phyloP scores from a whole-genome alignment of 345 rosid genomes.

The Psidium guajava region DNA sequence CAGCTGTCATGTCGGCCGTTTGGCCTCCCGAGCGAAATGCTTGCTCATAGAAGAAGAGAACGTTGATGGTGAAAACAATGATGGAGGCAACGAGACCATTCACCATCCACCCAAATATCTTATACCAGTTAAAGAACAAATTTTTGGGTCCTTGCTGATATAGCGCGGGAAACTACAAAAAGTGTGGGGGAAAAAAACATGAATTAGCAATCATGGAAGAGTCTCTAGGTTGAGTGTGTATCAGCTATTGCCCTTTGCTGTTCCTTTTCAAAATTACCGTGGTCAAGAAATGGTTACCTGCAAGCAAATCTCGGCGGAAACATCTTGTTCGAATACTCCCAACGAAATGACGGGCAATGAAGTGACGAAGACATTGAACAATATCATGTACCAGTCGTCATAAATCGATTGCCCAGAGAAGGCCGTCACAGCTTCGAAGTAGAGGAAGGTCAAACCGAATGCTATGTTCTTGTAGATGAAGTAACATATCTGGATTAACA shows the following conservation, averaged over 20 bases:
- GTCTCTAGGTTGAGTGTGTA: neutral
- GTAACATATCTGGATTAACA: slow-evolving; percentile 67
- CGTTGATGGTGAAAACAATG: slow-evolving; percentile 63
- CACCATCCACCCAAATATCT: slow-evolving; percentile 94
- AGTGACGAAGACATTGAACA: slow-evolving; percentile 90
- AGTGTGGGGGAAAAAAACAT: neutral
- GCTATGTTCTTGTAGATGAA: slow-evolving; percentile 99
- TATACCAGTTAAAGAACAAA: slow-evolving; percentile 87
- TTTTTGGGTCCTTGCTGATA: slow-evolving; percentile 96
- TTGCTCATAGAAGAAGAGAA: slow-evolving; percentile 56
- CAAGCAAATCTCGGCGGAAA: slow-evolving; percentile 88
- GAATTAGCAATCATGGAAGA: neutral
- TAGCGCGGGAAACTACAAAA: slow-evolving; percentile 84
- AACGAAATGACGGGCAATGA: slow-evolving; percentile 92
- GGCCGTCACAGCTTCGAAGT: slow-evolving; percentile 92
- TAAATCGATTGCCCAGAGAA: slow-evolving; percentile 96
- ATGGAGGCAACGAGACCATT: slow-evolving; percentile 83
- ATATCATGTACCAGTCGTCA: slow-evolving; percentile 83
- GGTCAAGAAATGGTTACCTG: slow-evolving; percentile 43
- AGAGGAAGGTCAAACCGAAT: slow-evolving; percentile 96
- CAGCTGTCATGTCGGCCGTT: slow-evolving; percentile 84
- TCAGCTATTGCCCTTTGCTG: neutral
- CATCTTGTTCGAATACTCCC: slow-evolving; percentile 97
- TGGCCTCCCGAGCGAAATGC: slow-evolving; percentile 75
- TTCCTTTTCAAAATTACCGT: neutral